Conservation (phyloP, 441 rosid species). For the Pelargonium fulgidum region DNA sequence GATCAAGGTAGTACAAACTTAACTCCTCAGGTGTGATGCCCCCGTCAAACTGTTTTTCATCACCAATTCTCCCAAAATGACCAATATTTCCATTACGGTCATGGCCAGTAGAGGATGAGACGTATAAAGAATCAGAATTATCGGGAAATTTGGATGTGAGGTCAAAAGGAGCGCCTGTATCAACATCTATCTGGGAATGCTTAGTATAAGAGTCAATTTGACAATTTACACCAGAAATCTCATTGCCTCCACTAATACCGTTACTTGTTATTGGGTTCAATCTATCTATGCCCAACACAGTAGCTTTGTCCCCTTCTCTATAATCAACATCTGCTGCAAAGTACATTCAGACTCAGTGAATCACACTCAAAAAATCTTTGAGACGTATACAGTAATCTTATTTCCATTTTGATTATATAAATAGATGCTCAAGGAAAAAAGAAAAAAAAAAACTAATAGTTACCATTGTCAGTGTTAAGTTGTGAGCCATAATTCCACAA, state of each 20-base stretch:
- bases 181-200: constrained; percentile 10
- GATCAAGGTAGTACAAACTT: constrained; percentile 48
- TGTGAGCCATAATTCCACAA: constrained; percentile 20
- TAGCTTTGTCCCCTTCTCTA: constrained; percentile 23
- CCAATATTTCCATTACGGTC: constrained; percentile 19
- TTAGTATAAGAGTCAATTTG: constrained; percentile 15
- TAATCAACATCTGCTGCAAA: constrained; percentile 22
- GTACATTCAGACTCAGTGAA: not conserved
- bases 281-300: constrained; percentile 13
- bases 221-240: constrained; percentile 21
- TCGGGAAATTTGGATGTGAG: constrained; percentile 26
- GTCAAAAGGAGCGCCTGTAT: constrained; percentile 1
- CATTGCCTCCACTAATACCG: constrained; percentile 22
- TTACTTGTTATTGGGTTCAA: constrained; percentile 10
- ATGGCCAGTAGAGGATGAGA: constrained; percentile 22
- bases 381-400: constrained; percentile 4
- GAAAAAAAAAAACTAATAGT: constrained; percentile 6
- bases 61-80: constrained; percentile 13
- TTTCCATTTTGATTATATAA: constrained; percentile 5
- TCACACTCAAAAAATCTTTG: not conserved
- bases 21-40: constrained; percentile 37
- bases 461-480: constrained; percentile 22
- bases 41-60: constrained; percentile 18
- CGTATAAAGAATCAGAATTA: constrained; percentile 28
- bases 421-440: not conserved